Conservation (phyloP, 192 early-diverging fungal species). For the Coemansia sp. region DNA sequence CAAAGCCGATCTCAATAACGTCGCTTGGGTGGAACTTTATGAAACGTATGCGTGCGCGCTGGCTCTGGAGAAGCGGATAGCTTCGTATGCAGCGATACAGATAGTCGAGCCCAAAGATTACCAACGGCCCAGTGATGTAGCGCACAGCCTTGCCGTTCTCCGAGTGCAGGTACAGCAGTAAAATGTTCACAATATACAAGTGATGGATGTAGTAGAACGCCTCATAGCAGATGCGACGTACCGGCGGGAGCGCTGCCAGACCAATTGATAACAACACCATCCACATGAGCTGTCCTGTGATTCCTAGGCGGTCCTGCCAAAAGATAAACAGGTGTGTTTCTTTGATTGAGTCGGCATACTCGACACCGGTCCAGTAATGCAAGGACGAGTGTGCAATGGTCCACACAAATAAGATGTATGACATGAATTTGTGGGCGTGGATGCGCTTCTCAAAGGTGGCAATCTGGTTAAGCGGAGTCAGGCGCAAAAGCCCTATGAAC, state of each 20-base stretch:
- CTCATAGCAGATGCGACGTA: slow-evolving; percentile 69
- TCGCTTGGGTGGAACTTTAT: slow-evolving; percentile 74
- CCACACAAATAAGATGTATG: slow-evolving; percentile 66
- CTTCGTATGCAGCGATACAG: slow-evolving; percentile 65
- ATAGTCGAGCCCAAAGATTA: slow-evolving; percentile 57
- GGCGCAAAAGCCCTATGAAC: slow-evolving; percentile 59
- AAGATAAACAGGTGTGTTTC: slow-evolving; percentile 29
- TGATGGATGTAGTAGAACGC: slow-evolving; percentile 84
- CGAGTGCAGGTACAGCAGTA: slow-evolving; percentile 69
- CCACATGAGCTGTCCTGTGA: slow-evolving; percentile 76
- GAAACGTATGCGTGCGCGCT: slow-evolving; percentile 60
- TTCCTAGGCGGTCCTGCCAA: slow-evolving; percentile 54
- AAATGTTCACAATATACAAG: slow-evolving; percentile 70
- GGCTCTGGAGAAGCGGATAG: slow-evolving; percentile 43
- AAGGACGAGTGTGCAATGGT: slow-evolving; percentile 63
- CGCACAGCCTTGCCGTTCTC: slow-evolving; percentile 58
- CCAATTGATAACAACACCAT: slow-evolving; percentile 64
- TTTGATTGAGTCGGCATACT: slow-evolving; percentile 33
- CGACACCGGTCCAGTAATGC: slow-evolving; percentile 48
- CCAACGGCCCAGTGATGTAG: slow-evolving; percentile 44
- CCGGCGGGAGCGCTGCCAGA: slow-evolving; percentile 57
- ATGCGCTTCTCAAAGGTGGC: slow-evolving; percentile 72
- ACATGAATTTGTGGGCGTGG: slow-evolving; percentile 74
- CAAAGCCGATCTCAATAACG: slow-evolving; percentile 72
- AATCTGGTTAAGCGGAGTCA: slow-evolving; percentile 59